A percentile compares a stretch with the other conserved stretches of the same genome.
phyloP scores from a whole-genome alignment of 768 basidiomycete genomes.

The Tricholoma matsutake region DNA sequence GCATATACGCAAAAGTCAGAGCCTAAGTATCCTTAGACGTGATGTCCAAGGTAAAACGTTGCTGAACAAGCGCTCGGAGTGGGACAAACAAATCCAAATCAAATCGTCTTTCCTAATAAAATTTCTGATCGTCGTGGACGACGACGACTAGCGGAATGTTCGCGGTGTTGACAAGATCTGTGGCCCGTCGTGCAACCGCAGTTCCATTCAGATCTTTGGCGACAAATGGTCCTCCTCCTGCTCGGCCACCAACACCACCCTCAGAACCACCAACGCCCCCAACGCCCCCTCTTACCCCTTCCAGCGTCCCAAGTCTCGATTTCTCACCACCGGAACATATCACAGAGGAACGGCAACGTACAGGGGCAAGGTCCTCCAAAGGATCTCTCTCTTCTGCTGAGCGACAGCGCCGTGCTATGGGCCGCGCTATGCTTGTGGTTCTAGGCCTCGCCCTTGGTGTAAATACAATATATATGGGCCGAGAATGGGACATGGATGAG shows the following conservation, averaged over 20 bases:
- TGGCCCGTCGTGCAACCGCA: constrained; percentile 30
- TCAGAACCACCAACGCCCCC: constrained; percentile 19
- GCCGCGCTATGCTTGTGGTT: constrained; percentile 51
- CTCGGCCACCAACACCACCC: constrained; percentile 7
- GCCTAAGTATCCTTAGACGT: no score
- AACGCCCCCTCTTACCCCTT: constrained; percentile 16
- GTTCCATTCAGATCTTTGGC: constrained; percentile 36
- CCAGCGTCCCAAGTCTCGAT: constrained; percentile 53
- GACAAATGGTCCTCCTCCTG: constrained; percentile 22
- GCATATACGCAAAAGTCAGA: no score
- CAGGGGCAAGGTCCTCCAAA: constrained; percentile 76
- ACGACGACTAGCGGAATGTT: constrained; percentile 3
- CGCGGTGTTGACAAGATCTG: constrained; percentile 29
- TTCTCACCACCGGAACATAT: constrained; percentile 54
- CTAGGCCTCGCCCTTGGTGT: constrained; percentile 55
- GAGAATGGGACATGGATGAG: constrained; percentile 77
- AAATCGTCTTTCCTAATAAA: not conserved
- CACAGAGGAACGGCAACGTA: constrained; percentile 44
- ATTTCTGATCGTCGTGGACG: not conserved
- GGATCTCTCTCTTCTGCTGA: constrained; percentile 80
- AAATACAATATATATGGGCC: constrained; percentile 64
- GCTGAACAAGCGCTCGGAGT: no score
- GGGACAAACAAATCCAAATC: not conserved
- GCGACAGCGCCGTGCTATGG: constrained; percentile 55
- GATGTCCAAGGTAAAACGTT: no score